Conservation (phyloP, 148 eudicot species). For the Rhododendron vialii region DNA sequence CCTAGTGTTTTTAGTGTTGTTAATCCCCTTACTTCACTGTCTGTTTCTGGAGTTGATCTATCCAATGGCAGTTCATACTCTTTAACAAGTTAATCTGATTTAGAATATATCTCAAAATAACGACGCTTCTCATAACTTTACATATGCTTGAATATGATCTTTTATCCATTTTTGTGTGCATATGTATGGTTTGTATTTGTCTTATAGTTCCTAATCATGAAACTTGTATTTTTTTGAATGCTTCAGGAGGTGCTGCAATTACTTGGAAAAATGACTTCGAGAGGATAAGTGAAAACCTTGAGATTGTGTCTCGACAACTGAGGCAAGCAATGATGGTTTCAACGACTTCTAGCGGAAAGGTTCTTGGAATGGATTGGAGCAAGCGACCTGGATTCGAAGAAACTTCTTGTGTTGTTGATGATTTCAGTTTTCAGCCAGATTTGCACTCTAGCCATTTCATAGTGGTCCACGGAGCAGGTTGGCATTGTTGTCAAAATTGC, state of each 20-base stretch:
- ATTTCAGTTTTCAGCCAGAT: slow-evolving; percentile 24
- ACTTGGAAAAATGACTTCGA: slow-evolving; percentile 88
- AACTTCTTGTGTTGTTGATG: slow-evolving; percentile 36
- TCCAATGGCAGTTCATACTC: neutral
- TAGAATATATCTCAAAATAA: neutral
- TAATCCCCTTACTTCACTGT: neutral
- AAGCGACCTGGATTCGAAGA: slow-evolving; percentile 51
- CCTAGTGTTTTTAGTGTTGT: neutral
- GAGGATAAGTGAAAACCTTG: slow-evolving; percentile 57
- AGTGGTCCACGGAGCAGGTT: slow-evolving; percentile 99
- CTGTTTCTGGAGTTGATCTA: neutral
- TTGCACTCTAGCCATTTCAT: slow-evolving; percentile 47
- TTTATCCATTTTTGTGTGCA: neutral
- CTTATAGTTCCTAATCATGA: neutral
- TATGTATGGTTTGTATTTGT: neutral
- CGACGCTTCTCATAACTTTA: neutral
- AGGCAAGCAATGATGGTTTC: slow-evolving; percentile 64
- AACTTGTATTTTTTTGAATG: neutral
- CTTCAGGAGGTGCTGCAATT: slow-evolving; percentile 87
- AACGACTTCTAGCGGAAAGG: slow-evolving; percentile 27
- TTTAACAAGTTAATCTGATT: neutral
- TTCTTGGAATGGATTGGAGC: slow-evolving; percentile 94
- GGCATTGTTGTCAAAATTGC: neutral
- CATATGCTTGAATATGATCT: neutral
- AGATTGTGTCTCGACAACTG: slow-evolving; percentile 52